A percentile compares a stretch with the other conserved stretches of the same genome.
These are phyloP conservation scores for Cornus controversa DNA, from an alignment of 148 eudicot species.

Conservation along the genomic window DNA sequence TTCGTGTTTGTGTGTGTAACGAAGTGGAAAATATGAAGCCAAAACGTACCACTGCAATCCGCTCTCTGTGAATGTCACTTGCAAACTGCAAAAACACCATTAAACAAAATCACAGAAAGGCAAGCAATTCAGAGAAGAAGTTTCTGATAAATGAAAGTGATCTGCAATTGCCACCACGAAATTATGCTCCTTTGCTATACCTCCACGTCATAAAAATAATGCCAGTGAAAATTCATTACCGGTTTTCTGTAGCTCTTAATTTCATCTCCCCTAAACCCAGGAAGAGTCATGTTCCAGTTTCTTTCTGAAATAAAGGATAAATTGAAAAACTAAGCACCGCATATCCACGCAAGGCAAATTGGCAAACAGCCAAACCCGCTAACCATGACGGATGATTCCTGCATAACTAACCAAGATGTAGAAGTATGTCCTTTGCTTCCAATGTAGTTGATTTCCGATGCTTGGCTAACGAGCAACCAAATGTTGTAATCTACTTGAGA, in stretches of 20 bases:
- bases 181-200: not conserved
- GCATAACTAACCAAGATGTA: constrained; percentile 76
- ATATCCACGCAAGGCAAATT: not conserved
- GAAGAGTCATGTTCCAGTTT: constrained; percentile 92
- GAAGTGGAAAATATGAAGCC: constrained; percentile 3
- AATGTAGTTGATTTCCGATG: constrained; percentile 86
- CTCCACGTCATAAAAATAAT: not conserved
- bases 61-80: constrained; percentile 72
- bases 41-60: constrained; percentile 64
- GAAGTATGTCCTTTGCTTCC: constrained; percentile 92
- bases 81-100: constrained; percentile 39
- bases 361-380: not conserved
- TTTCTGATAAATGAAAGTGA: not conserved
- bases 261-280: constrained; percentile 88
- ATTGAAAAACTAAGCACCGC: constrained; percentile 3
- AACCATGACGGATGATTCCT: constrained; percentile 6
- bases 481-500: constrained; percentile 69
- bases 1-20: not conserved
- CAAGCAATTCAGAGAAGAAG: not conserved
- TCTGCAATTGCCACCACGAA: not conserved
- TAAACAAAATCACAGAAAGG: not conserved
- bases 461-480: constrained; percentile 93
- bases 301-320: constrained; percentile 51
- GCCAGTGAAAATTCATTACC: constrained; percentile 33
- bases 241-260: constrained; percentile 74